Evolutionary conservation across 2,329 filamentous ascomycete species (phyloP), one percentile per base, ranked within the genome.

Genomic region (Colletotrichum higginsianum): DNA sequence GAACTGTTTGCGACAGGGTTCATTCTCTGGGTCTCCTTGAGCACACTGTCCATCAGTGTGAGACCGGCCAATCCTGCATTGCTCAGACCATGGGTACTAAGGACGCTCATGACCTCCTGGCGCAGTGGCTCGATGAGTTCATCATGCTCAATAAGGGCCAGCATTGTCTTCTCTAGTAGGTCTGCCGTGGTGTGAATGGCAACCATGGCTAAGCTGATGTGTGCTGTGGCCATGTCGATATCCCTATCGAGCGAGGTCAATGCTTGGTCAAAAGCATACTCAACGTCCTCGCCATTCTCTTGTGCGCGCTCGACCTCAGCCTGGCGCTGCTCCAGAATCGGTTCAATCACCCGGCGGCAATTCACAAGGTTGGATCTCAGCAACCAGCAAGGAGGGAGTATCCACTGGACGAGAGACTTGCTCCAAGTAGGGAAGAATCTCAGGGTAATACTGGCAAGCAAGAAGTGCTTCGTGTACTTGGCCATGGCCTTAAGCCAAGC

Each of bases 11-110:
- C 50, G 12, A 53, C 50, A 4, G 55, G 55, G 21, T 49, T 61
- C 44, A 61, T 40, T 21, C 49, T 23, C 38, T 67, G 42, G 13
- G 64, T 52, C 46, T 67, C 64, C 18, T 67, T 67, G 38, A 67
- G 46, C 6, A 46, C 55, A 30, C 55, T 61, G 30, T 30, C 47
- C 11, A 35, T 60, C 52, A 73, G 61, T 23, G 12, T 23, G 50
- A 53, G 50, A 35, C 26, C 12, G 16, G 23, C 21, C 15, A 53
- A 2, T 30, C 50, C 50, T 15, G 50, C 50, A 23, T 53, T 53
- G 23, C 50, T 53, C 15, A 53, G 23, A 6, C 21, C 50, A 18
- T 53, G 50, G 15, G 50, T 4, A 15, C 50, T 6, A 12, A 53
- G 23, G 23, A 53, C 50, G 15, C 16, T 16, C 3, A 53, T 53